Conservation (phyloP, 2,329 filamentous ascomycete species). For the Botrytis fragariae region DNA sequence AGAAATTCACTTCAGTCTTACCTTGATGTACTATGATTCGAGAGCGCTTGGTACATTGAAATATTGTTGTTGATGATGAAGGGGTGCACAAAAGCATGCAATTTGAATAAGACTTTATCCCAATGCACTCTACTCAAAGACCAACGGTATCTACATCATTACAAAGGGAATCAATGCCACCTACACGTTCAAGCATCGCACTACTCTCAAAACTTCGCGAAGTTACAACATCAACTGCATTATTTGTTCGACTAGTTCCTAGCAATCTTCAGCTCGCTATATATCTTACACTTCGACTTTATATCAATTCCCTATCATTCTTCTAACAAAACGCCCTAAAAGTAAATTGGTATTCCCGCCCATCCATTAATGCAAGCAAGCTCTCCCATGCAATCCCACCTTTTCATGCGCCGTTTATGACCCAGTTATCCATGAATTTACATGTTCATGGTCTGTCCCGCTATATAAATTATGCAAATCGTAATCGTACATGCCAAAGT, state of each 20-base stretch:
- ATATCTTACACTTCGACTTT: background rate
- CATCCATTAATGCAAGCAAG: background rate
- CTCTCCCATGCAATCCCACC: background rate
- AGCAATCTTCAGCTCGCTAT: background rate
- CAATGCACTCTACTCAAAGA: background rate
- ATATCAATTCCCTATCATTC: background rate
- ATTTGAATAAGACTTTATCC: too few species aligned
- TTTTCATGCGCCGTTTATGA: background rate
- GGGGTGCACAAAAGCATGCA: background rate
- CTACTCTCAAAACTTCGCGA: background rate
- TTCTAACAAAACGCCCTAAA: background rate
- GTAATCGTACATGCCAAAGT: background rate
- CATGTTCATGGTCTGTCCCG: background rate
- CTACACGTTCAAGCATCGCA: background rate
- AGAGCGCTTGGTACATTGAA: background rate
- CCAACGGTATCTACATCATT: background rate
- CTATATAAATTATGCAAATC: background rate
- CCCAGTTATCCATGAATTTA: background rate
- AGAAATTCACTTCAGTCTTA: background rate
- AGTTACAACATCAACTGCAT: background rate
- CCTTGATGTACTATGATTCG: background rate
- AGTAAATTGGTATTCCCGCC: slow-evolving; percentile 2
- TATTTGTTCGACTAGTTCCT: background rate
- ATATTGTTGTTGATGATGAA: background rate
- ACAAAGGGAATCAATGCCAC: too few species aligned